phyloP scores from a whole-genome alignment of 78 protist genomes.

The Polysphondylium violaceum region DNA sequence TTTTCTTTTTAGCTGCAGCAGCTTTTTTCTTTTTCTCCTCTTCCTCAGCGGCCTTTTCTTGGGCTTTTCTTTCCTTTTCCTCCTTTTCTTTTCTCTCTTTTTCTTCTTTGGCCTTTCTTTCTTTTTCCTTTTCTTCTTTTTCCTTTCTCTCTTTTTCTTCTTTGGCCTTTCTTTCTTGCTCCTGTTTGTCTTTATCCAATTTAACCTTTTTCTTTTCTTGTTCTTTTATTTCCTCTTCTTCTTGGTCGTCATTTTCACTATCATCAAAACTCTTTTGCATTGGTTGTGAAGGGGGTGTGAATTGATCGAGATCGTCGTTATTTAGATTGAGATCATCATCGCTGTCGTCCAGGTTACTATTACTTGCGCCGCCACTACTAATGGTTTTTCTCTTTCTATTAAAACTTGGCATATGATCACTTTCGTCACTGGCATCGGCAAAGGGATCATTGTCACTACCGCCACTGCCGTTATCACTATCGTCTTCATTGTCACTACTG shows the following conservation, averaged over 20 bases:
- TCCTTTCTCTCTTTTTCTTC: constrained; percentile 16
- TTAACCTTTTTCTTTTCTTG: constrained; percentile 9
- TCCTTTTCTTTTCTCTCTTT: background rate
- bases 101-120: background rate
- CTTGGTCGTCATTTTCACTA: background rate
- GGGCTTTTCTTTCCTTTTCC: background rate
- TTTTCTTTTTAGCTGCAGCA: background rate
- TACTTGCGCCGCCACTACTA: no score
- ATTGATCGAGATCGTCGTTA: no score
- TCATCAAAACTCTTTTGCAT: no score
- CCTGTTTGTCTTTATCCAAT: background rate
- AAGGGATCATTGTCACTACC: constrained; percentile 50
- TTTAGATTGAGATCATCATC: no score
- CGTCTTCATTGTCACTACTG: constrained; percentile 3
- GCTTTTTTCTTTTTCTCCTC: background rate
- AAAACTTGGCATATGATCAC: no score
- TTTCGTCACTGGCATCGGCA: background rate
- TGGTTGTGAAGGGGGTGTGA: no score
- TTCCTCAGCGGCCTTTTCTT: background rate
- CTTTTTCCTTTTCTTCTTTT: background rate
- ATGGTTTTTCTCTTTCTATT: no score
- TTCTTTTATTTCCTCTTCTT: constrained; percentile 16
- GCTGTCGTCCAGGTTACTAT: no score
- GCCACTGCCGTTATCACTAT: constrained; percentile 1
- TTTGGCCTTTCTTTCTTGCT: background rate